Conservation (phyloP, 129 eudicot genomes). For the Logfia minima region DNA sequence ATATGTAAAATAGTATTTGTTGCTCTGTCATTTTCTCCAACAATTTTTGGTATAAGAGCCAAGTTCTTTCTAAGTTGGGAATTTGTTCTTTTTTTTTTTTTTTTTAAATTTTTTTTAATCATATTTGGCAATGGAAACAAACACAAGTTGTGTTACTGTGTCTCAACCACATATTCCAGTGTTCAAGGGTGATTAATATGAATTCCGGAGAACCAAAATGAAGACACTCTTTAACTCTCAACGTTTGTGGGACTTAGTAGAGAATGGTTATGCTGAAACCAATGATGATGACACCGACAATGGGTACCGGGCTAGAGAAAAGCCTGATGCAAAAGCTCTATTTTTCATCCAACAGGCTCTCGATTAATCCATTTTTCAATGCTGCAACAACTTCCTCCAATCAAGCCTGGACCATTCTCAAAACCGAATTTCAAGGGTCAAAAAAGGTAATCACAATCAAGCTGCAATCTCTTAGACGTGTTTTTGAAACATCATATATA, state of each 20-base stretch:
- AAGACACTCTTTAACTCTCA: neutral
- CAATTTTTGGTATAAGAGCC: slow-evolving; percentile 3
- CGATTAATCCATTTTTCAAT: slow-evolving; percentile 16
- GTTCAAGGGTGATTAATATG: neutral
- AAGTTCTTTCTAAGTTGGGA: neutral
- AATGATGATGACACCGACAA: neutral
- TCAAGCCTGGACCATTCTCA: neutral
- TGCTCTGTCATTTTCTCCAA: neutral
- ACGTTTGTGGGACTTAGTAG: neutral
- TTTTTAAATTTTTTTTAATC: too few relatives aligned
- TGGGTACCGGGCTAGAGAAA: neutral
- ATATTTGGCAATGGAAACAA: neutral
- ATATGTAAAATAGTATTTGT: too few relatives aligned
- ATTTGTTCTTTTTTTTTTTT: too few relatives aligned
- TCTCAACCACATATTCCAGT: neutral
- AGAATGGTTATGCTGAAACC: neutral
- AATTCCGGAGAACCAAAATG: slow-evolving; percentile 21
- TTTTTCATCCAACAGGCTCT: slow-evolving; percentile 11
- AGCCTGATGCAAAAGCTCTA: too few relatives aligned
- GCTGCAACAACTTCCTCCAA: slow-evolving; percentile 5
- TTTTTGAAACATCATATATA: neutral
- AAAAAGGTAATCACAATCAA: neutral
- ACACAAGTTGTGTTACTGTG: neutral
- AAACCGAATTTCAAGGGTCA: slow-evolving; percentile 3
- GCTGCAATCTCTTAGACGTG: neutral